Conservation (phyloP, 2,329 filamentous ascomycete species). For the Pseudogymnoascus sp. region DNA sequence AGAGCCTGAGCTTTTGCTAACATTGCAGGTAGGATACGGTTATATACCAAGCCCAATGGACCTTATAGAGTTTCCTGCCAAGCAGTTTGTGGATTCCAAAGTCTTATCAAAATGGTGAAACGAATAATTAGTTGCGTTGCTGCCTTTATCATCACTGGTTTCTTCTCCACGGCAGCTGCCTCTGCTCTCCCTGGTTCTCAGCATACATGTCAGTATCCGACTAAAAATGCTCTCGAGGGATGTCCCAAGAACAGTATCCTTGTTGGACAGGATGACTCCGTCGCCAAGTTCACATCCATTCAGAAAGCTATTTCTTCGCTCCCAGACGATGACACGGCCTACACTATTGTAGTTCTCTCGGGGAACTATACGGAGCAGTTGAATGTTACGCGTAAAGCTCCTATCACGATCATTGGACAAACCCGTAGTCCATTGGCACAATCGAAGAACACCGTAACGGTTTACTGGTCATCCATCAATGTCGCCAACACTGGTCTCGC, state of each 20-base stretch:
- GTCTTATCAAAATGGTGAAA: background rate
- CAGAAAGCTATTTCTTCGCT: conserved; percentile 30
- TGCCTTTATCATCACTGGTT: background rate
- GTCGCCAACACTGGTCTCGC: conserved; percentile 28
- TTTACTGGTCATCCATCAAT: conserved; percentile 50
- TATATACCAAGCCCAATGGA: background rate
- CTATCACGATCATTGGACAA: conserved; percentile 53
- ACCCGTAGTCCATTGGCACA: conserved; percentile 19
- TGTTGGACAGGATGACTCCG: conserved; percentile 31
- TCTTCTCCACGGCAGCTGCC: background rate
- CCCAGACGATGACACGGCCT: conserved; percentile 13
- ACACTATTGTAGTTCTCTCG: conserved; percentile 50
- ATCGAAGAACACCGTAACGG: conserved; percentile 39
- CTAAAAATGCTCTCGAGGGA: conserved; percentile 27
- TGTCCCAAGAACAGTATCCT: conserved; percentile 35
- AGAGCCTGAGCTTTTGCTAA: background rate
- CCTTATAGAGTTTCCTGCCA: background rate
- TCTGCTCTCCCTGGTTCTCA: background rate
- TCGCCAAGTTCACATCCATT: conserved; percentile 33
- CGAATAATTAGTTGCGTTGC: background rate
- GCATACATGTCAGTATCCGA: conserved; percentile 11
- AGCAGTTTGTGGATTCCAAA: background rate
- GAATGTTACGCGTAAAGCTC: conserved; percentile 54
- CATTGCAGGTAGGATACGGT: background rate
- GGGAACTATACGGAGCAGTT: conserved; percentile 49